A percentile compares a stretch with the other conserved stretches of the same genome.
These are phyloP conservation scores for Trichoderma sp. DNA, from an alignment of 2,329 filamentous ascomycete species.

Conservation along the genomic window DNA sequence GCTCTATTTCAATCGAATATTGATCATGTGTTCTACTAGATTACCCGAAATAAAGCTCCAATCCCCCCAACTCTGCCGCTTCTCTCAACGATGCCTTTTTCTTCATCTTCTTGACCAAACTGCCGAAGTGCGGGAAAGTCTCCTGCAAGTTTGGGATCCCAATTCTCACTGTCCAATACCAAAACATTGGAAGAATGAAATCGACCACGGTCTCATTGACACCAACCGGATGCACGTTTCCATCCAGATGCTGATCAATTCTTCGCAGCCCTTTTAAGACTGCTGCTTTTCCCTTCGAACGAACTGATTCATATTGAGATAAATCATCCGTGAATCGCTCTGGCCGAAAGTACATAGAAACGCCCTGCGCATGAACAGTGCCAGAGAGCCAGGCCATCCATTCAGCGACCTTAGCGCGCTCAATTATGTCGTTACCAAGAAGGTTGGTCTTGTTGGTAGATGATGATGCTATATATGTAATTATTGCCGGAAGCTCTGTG, in stretches of 20 bases:
- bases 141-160: background rate
- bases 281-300: background rate
- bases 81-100: background rate
- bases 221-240: background rate
- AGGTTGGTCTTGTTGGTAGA: background rate
- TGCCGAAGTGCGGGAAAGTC: background rate
- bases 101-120: background rate
- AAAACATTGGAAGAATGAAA: background rate
- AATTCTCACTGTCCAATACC: background rate
- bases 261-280: background rate
- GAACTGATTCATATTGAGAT: background rate
- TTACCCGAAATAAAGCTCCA: background rate
- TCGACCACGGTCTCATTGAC: background rate
- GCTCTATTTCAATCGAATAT: background rate
- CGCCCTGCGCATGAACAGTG: background rate
- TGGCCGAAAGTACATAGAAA: background rate
- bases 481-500: background rate
- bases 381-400: background rate
- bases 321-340: background rate
- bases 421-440: background rate
- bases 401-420: background rate
- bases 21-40: background rate
- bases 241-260: background rate
- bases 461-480: background rate
- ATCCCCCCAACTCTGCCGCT: background rate